A percentile compares a stretch with the other conserved stretches of the same genome.
Conservation (phyloP, 2,329 filamentous ascomycete species). For the Beauveria sp. region DNA sequence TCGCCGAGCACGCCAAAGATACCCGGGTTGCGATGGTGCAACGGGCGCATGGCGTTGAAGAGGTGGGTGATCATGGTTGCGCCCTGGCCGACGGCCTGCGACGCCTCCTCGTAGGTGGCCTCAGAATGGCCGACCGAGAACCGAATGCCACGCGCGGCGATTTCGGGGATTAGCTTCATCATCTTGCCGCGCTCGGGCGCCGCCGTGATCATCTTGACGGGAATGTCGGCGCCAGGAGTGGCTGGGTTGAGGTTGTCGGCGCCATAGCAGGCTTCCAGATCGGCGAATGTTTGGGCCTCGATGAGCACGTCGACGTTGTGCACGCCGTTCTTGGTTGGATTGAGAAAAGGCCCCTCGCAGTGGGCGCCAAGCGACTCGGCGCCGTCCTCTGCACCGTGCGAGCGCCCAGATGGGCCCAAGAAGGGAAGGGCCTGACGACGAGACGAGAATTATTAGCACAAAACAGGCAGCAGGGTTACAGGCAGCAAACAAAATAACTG, state of each 20-base stretch:
- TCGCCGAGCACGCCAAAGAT: conserved; percentile 79
- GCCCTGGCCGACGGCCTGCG: conserved; percentile 61
- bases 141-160: conserved; percentile 59
- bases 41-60: conserved; percentile 88
- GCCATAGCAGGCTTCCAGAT: conserved; percentile 68
- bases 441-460: neutral
- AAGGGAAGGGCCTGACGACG: conserved; percentile 59
- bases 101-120: conserved; percentile 76
- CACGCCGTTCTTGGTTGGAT: conserved; percentile 74
- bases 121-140: conserved; percentile 83
- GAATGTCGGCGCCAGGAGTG: conserved; percentile 27
- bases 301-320: conserved; percentile 69
- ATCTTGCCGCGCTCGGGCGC: conserved; percentile 75
- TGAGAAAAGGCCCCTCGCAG: conserved; percentile 85
- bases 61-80: conserved; percentile 88
- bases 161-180: conserved; percentile 57
- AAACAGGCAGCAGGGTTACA: neutral
- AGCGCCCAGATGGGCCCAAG: conserved; percentile 61
- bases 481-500: neutral
- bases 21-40: conserved; percentile 85
- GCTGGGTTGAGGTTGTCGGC: conserved; percentile 50
- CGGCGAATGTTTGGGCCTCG: conserved; percentile 53
- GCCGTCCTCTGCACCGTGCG: conserved; percentile 56
- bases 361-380: conserved; percentile 86
- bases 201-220: conserved; percentile 74